Evolutionary conservation across 2,329 filamentous ascomycete species (phyloP), one percentile per base, ranked within the genome.

Genomic region (Fusarium miscanthi): DNA sequence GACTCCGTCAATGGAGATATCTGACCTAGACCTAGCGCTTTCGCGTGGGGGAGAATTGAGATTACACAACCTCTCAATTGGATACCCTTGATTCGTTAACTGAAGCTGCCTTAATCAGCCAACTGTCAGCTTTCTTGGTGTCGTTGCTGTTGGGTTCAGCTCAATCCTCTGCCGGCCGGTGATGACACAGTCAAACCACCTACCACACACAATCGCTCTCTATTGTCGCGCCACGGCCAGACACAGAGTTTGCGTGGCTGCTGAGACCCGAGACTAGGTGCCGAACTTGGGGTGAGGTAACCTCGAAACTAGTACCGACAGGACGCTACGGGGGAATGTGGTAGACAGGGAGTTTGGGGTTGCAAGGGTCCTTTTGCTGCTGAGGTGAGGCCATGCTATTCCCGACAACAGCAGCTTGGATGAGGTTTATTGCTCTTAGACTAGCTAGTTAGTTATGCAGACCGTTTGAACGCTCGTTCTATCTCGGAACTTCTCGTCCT

Each of bases 291-390:
- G 54, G 59, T 68, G 52, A 43, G 45, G 42, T 51, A 30, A 41
- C 35, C 25, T 53, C 25, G 25, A 41, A 49, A 41, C 54, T 59
- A 63, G 42, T 63, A 43, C 72, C 67, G 70, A 70, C 68, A 43
- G 64, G 69, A 31, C 21, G 38, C 23, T 53, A 49, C 42, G 41
- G 52, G 65, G 63, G 57, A 68, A 76, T 77, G 75, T 77, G 75
- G 70, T 43, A 77, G 72, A 77, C 75, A 76, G 68, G 74, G 74
- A 66, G 40, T 41, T 64, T 53, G 48, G 31, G 49, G 35, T 46
- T 56, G 66, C 75, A 77, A 73, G 75, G 75, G 72, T 69, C 21
- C 8, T n/a, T 41, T 46, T n/a, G 14, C 23, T 51, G 42, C 43
- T 33, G 19, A 40, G 21, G 37, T 45, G 53, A 42, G 35, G 41